Percentiles rank a stretch among this genome's conserved stretches.
Evolutionary conservation across 2,329 filamentous ascomycete genomes (phyloP).

Genomic region (Calonectria honghensis): DNA sequence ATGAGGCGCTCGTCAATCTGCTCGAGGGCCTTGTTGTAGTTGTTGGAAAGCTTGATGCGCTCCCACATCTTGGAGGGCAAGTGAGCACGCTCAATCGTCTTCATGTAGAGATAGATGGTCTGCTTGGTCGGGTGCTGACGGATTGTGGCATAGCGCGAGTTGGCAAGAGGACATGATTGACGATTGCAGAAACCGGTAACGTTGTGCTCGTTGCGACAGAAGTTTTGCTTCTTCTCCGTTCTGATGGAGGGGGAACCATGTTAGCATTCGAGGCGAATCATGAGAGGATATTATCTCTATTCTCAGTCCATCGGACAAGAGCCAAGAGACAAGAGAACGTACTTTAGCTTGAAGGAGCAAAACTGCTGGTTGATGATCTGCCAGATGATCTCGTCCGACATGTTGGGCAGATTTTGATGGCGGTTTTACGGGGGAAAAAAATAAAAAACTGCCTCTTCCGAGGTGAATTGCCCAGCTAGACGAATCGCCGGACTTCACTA

Average conservation of each 20-base stretch:
- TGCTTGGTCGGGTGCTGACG: constrained; percentile 88
- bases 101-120: constrained; percentile 96
- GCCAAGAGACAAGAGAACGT: constrained; percentile 54
- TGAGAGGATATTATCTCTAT: neutral
- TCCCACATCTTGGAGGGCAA: constrained; percentile 96
- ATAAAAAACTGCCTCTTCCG: neutral
- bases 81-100: constrained; percentile 91
- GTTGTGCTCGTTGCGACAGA: constrained; percentile 97
- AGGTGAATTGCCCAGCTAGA: constrained; percentile 12
- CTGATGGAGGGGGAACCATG: constrained; percentile 61
- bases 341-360: constrained; percentile 96
- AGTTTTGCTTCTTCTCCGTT: constrained; percentile 90
- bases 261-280: constrained; percentile 53
- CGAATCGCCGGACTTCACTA: constrained; percentile 3
- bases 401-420: constrained; percentile 60
- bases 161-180: constrained; percentile 92
- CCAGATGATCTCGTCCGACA: constrained; percentile 98
- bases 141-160: constrained; percentile 94
- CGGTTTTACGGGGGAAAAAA: constrained; percentile 1
- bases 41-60: constrained; percentile 89
- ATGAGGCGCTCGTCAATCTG: constrained; percentile 90
- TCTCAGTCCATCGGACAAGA: neutral
- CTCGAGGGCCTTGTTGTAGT: constrained; percentile 91
- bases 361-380: constrained; percentile 96
- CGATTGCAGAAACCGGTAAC: constrained; percentile 88